Conservation (phyloP, 768 basidiomycete species). For the Naganishia kalamii region DNA sequence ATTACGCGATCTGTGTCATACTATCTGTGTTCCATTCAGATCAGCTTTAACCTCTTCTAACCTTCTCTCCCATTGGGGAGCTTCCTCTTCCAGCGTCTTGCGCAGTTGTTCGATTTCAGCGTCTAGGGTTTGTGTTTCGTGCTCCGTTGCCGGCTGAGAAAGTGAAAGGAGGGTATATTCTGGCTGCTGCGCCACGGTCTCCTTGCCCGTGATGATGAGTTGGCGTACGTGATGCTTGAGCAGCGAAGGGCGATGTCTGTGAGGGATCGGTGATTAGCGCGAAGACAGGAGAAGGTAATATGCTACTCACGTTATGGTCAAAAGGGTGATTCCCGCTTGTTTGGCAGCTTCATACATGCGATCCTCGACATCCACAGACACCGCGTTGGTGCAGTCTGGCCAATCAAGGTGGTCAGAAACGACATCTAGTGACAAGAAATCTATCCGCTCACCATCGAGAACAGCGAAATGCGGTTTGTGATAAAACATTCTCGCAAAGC, state of each 20-base stretch:
- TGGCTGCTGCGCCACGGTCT: constrained; percentile 1
- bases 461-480: constrained; percentile 75
- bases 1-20: background rate
- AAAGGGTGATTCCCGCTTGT: constrained; percentile 76
- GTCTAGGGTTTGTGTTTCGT: constrained; percentile 57
- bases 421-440: background rate
- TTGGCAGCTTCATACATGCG: constrained; percentile 92
- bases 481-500: constrained; percentile 76
- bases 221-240: constrained; percentile 65
- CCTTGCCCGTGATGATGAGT: constrained; percentile 16
- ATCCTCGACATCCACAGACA: constrained; percentile 92
- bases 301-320: constrained; percentile 67
- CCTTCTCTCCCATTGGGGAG: constrained; percentile 65
- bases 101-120: constrained; percentile 67
- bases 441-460: constrained; percentile 62
- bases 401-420: background rate
- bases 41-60: constrained; percentile 43
- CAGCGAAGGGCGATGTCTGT: constrained; percentile 60
- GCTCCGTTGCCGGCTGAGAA: constrained; percentile 36
- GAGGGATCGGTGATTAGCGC: constrained; percentile 32
- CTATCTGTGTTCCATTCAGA: background rate
- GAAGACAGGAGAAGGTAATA: background rate
- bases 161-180: constrained; percentile 30
- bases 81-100: constrained; percentile 58
- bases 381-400: constrained; percentile 86